These are phyloP conservation scores for Tephrocybe sp. DNA, from an alignment of 768 basidiomycete species.

Conservation along the genomic window DNA sequence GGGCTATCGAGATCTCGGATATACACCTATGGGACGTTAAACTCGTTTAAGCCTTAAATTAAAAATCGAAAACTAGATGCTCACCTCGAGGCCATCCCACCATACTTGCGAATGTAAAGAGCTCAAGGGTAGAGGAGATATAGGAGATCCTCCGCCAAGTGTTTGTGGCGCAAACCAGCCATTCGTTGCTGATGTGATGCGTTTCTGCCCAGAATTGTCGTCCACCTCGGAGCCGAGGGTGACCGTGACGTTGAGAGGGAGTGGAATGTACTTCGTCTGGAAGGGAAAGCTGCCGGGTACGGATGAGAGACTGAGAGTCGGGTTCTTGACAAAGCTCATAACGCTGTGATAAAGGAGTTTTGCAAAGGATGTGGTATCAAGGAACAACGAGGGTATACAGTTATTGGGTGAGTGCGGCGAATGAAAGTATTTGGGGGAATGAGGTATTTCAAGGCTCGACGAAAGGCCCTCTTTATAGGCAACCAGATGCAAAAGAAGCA, in stretches of 20 bases:
- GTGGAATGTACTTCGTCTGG: slow-evolving; percentile 33
- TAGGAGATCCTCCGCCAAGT: slow-evolving; percentile 17
- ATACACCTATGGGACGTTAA: slow-evolving; percentile 32
- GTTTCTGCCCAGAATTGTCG: slow-evolving; percentile 15
- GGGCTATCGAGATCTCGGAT: slow-evolving; percentile 46
- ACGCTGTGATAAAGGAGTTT: background rate
- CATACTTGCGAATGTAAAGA: slow-evolving; percentile 47
- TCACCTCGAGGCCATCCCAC: slow-evolving; percentile 41
- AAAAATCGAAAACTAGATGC: slow-evolving; percentile 4
- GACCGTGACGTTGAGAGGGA: slow-evolving; percentile 28
- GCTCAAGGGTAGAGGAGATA: slow-evolving; percentile 43
- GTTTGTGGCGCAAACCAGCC: slow-evolving; percentile 41
- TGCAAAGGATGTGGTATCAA: slow-evolving; percentile 3
- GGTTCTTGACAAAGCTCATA: slow-evolving; percentile 19
- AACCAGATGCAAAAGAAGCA: slow-evolving; percentile 5
- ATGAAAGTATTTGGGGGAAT: background rate
- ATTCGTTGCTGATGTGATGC: slow-evolving; percentile 30
- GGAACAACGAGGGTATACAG: background rate
- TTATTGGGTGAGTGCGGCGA: slow-evolving; percentile 1
- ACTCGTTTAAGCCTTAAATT: slow-evolving; percentile 16
- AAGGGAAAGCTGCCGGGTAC: slow-evolving; percentile 36
- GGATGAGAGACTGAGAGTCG: slow-evolving; percentile 33
- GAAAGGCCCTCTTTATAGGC: slow-evolving; percentile 10
- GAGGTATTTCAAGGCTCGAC: background rate
- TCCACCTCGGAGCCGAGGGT: slow-evolving; percentile 29